phyloP scores from a whole-genome alignment of 2,329 filamentous ascomycete genomes.

The Myriosclerotinia curreyana region DNA sequence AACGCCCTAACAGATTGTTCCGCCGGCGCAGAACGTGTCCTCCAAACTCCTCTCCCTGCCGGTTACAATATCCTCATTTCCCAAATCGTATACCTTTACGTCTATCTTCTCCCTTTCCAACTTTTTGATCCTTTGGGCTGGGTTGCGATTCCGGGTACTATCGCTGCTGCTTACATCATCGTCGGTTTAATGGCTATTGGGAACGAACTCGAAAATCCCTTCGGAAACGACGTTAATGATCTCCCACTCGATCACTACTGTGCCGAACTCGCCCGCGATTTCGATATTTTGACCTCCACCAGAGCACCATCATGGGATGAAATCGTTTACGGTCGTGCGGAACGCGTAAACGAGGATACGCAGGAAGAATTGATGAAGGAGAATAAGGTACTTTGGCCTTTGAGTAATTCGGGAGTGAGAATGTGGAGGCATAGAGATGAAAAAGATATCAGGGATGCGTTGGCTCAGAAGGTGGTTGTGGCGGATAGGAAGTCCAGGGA shows the following conservation, averaged over 20 bases:
- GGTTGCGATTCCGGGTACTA: slow-evolving; percentile 74
- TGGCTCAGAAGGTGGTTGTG: slow-evolving; percentile 36
- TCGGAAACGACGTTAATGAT: slow-evolving; percentile 81
- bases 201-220: slow-evolving; percentile 80
- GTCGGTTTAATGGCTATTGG: slow-evolving; percentile 74
- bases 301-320: slow-evolving; percentile 29
- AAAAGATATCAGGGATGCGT: slow-evolving; percentile 43
- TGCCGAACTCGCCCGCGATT: slow-evolving; percentile 67
- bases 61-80: slow-evolving; percentile 82
- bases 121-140: slow-evolving; percentile 61
- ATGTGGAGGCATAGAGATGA: slow-evolving; percentile 47
- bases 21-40: slow-evolving; percentile 70
- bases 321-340: slow-evolving; percentile 24
- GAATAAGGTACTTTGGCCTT: slow-evolving; percentile 41
- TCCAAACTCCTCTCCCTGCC: slow-evolving; percentile 77
- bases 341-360: slow-evolving; percentile 5
- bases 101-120: slow-evolving; percentile 78
- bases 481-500: slow-evolving; percentile 17
- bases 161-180: slow-evolving; percentile 76
- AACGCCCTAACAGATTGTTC: slow-evolving; percentile 68
- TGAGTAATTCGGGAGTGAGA: slow-evolving; percentile 43
- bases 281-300: slow-evolving; percentile 60
- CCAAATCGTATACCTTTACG: slow-evolving; percentile 84
- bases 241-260: slow-evolving; percentile 74
- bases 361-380: slow-evolving; percentile 16